Base-by-base conservation (phyloP, 768 basidiomycete species). In the Leccinum olivaceopallidum region DNA sequence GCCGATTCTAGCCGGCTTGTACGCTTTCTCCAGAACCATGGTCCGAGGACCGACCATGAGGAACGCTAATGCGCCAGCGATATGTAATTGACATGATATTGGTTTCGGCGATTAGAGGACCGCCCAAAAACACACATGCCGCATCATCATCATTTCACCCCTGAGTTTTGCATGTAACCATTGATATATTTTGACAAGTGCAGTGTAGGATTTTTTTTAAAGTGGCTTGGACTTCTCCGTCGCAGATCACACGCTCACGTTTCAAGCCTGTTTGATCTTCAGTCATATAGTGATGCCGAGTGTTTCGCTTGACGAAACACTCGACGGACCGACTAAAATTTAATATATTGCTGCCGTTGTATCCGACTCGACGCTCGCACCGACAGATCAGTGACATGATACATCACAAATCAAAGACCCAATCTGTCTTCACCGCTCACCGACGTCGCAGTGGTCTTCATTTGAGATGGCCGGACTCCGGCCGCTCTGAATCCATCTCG, bases 101-200 rank as follows among this genome's bases (percentile, higher is more conserved):
- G 24, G n/a, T 20, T 44, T 20, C 20, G 28, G 20, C 28, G 36
- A 22, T 13, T 30, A 28, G 36, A 37, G 9, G 26, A 49, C 54
- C 6, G 12, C 1, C 54, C 24, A 30, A 30, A 57, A 48, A 5
- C 13, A 59, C 13, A 59, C 36, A 59, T 59, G 44, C n/a, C 42
- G 42, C 36, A 34, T 44, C 14, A 26, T 24, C 36, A 56, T 20
- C 37, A 36, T 20, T 36, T 34, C 13, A 8, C 24, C 28, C n/a
- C 39, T 44, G 59, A 52, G n/a, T 47, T 28, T 36, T 34, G 39
- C 59, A 60, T 60, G 60, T 60, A 60, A 36, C n/a, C n/a, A 18
- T 22, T 6, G 1, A 47, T 20, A 20, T 32, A 44, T 26, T 36
- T 61, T 16, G n/a, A 28, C 18, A 50, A 14, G 6, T 22, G 7